Base-by-base conservation (phyloP, 768 basidiomycete genomes). In the Mycena haematopus region DNA sequence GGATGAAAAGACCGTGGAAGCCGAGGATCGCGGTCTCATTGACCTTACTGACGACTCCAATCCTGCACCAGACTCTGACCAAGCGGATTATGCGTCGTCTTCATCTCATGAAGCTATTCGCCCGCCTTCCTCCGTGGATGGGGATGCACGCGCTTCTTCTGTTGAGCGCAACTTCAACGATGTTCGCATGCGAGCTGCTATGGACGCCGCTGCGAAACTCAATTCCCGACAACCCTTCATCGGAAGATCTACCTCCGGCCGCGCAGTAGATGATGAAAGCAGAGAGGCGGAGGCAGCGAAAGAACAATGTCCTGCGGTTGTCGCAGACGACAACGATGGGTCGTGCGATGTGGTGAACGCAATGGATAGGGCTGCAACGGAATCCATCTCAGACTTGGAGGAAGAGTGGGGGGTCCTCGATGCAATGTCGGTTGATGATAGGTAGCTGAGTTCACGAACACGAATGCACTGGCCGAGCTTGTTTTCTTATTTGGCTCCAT, bases 311-410 rank as follows among this genome's bases (percentile, higher is more conserved):
- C 15, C 36, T 53, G 36, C 3, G 22, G 15, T 25, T 25, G 13
- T 22, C 9, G 24, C 2, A 24, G 36, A 53, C 24, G 52, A 53
- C n/a, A 36, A 53, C 15, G 36, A 53, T 17, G 36, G 17, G 4
- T 17, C 92, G 82, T 92, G 92, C 87, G 83, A 87, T 65, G 79
- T 89, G 44, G 75, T 91, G 56, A 70, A 82, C 42, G 86, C 90
- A 70, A 74, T 86, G 61, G 52, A 72, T 44, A 70, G 74, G 27
- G 65, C 71, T 17, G n/a, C 19, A n/a, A 14, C 9, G 1, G 4
- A 65, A 65, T 11, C 53, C 49, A 36, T 35, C 29, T 8, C 24
- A 19, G 50, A 62, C 21, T 33, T 36, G 14, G 53, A 56, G 6
- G 61, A 62, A 11, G 54, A 24, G 2, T 62, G 54, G 61, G 21